Evolutionary conservation across 495 filamentous ascomycete species (phyloP).

Genomic region (Penicillium pancosmium): DNA sequence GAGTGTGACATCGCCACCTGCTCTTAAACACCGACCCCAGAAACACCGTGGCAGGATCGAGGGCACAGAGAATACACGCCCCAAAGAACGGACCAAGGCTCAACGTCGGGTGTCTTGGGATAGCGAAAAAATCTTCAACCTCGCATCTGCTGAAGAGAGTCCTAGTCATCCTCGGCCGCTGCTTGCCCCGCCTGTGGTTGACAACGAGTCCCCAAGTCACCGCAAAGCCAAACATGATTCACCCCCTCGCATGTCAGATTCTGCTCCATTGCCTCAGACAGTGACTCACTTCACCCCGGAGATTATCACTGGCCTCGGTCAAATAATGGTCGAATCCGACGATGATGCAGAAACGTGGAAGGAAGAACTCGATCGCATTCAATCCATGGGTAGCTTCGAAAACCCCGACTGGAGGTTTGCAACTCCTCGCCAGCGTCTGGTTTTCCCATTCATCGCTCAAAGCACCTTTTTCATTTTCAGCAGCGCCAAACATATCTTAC

Average conservation of each 20-base stretch:
- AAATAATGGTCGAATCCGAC: conserved; percentile 38
- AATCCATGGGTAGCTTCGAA: conserved; percentile 43
- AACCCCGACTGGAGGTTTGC: conserved; percentile 44
- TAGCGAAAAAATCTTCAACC: conserved; percentile 42
- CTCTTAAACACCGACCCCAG: conserved; percentile 45
- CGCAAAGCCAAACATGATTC: conserved; percentile 21
- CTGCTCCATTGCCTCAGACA: conserved; percentile 35
- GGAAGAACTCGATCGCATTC: conserved; percentile 44
- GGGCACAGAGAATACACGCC: conserved; percentile 22
- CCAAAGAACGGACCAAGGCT: conserved; percentile 33
- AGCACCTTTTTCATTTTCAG: conserved; percentile 75
- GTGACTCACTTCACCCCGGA: conserved; percentile 47
- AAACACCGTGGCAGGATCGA: conserved; percentile 44
- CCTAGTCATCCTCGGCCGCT: conserved; percentile 9
- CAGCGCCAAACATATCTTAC: conserved; percentile 62
- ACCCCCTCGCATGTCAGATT: conserved; percentile 14
- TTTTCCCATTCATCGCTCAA: conserved; percentile 66
- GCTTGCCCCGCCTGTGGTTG: conserved; percentile 10
- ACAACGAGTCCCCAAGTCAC: conserved; percentile 26
- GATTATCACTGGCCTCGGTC: conserved; percentile 41
- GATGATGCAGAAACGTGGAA: conserved; percentile 45
- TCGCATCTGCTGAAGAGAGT: conserved; percentile 21
- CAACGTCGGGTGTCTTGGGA: conserved; percentile 50
- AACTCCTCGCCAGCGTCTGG: conserved; percentile 41
- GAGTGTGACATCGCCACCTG: conserved; percentile 45